Evolutionary conservation across 495 filamentous ascomycete genomes (phyloP).

Genomic region (Lasiosphaeriaceae sp.): DNA sequence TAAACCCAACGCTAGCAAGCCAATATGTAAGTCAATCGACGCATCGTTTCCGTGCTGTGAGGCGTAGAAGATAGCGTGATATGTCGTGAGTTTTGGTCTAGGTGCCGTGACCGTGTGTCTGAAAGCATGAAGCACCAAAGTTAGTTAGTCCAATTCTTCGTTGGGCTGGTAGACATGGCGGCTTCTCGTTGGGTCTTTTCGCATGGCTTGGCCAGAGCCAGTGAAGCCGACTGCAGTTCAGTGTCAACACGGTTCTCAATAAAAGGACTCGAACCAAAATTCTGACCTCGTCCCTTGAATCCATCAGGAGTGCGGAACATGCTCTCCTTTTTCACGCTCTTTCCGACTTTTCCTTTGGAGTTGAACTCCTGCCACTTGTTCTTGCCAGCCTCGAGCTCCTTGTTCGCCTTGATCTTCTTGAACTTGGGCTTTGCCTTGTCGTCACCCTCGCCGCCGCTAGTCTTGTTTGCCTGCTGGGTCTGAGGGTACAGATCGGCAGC

Average conservation of each 20-base stretch:
- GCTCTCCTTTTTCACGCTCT: slow-evolving; percentile 79
- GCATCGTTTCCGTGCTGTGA: too few relatives aligned
- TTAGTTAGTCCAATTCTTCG: slow-evolving; percentile 64
- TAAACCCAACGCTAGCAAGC: background rate
- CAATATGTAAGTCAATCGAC: too few relatives aligned
- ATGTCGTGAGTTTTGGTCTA: too few relatives aligned
- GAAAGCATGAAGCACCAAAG: slow-evolving; percentile 19
- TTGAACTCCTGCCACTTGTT: slow-evolving; percentile 93
- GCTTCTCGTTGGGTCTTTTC: slow-evolving; percentile 78
- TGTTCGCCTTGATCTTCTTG: slow-evolving; percentile 84
- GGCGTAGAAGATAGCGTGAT: too few relatives aligned
- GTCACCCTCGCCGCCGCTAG: slow-evolving; percentile 23
- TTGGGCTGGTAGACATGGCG: slow-evolving; percentile 82
- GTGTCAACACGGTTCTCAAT: slow-evolving; percentile 31
- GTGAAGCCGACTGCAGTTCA: slow-evolving; percentile 79
- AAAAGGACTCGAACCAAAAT: background rate
- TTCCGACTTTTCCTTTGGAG: slow-evolving; percentile 72
- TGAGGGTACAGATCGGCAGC: slow-evolving; percentile 83
- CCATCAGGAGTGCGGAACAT: slow-evolving; percentile 95
- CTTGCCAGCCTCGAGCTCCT: slow-evolving; percentile 85
- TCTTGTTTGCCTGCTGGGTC: slow-evolving; percentile 60
- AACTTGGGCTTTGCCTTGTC: slow-evolving; percentile 41
- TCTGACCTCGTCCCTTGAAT: slow-evolving; percentile 74
- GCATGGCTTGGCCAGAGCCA: slow-evolving; percentile 90
- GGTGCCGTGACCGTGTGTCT: slow-evolving; percentile 5